These are phyloP conservation scores for Acanthamoeba healyi DNA, from an alignment of 208 protist genomes.

Conservation along the genomic window DNA sequence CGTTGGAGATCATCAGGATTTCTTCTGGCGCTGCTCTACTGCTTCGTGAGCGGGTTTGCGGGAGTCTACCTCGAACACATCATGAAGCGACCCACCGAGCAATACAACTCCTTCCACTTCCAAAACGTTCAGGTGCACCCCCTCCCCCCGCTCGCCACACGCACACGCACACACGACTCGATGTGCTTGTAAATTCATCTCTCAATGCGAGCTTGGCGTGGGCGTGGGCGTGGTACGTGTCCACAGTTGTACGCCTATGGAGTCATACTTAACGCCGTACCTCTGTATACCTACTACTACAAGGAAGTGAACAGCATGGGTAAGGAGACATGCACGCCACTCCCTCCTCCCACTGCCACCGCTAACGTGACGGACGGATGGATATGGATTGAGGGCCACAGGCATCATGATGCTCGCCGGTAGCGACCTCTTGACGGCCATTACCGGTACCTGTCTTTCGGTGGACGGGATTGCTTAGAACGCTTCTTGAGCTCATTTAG, in stretches of 20 bases:
- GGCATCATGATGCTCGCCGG: constrained; percentile 12
- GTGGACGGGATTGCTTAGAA: no score
- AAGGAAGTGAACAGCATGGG: constrained; percentile 35
- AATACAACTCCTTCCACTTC: constrained; percentile 28
- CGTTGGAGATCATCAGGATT: not conserved
- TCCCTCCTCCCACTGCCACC: not conserved
- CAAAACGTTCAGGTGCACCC: constrained; percentile 22
- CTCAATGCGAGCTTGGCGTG: not conserved
- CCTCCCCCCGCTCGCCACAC: not conserved
- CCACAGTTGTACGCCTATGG: constrained; percentile 10
- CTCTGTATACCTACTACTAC: constrained; percentile 27
- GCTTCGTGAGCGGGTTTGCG: not conserved
- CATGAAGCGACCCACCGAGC: constrained; percentile 29
- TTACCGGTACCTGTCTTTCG: constrained; percentile 15
- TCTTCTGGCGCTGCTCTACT: constrained; percentile 27
- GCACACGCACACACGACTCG: no score
- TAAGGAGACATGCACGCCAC: not conserved
- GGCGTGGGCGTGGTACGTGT: not conserved
- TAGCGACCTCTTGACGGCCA: constrained; percentile 12
- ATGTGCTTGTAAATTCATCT: no score
- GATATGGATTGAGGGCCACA: not conserved
- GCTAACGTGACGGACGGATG: not conserved
- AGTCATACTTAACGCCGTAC: not conserved
- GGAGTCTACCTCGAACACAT: constrained; percentile 14
- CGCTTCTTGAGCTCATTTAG: no score